phyloP scores from a whole-genome alignment of 2,329 filamentous ascomycete species.

The Alternaria sp. region DNA sequence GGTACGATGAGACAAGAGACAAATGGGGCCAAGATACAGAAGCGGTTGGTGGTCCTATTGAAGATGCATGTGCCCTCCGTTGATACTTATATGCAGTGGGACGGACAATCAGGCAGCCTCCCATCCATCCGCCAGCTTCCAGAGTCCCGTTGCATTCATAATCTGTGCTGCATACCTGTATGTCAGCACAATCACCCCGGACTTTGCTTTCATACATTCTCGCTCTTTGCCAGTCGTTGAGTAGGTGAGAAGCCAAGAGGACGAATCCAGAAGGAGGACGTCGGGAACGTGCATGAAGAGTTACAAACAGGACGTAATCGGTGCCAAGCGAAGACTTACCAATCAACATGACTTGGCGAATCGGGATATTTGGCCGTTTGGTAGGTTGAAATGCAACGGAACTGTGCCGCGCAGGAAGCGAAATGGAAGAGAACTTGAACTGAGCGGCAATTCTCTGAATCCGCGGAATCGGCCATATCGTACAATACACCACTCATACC shows the following conservation, averaged over 20 bases:
- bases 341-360: not conserved
- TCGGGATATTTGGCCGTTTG: not conserved
- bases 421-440: not conserved
- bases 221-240: not conserved
- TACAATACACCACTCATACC: conserved; percentile 6
- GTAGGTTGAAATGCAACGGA: not conserved
- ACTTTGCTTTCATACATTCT: not conserved
- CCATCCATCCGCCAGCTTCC: not conserved
- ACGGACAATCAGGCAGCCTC: not conserved
- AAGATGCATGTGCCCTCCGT: not conserved
- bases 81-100: not conserved
- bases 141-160: not conserved
- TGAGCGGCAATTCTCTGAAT: not conserved
- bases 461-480: not conserved
- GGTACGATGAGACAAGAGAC: not conserved
- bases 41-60: not conserved
- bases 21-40: not conserved
- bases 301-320: not conserved
- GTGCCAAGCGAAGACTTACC: not conserved
- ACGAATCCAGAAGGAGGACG: not conserved
- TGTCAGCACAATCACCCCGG: not conserved
- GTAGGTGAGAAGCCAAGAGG: not conserved
- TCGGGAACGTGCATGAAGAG: not conserved
- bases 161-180: not conserved
- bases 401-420: not conserved